These are phyloP conservation scores for Dovyalis caffra DNA, from an alignment of 345 rosid genomes.

Conservation along the genomic window DNA sequence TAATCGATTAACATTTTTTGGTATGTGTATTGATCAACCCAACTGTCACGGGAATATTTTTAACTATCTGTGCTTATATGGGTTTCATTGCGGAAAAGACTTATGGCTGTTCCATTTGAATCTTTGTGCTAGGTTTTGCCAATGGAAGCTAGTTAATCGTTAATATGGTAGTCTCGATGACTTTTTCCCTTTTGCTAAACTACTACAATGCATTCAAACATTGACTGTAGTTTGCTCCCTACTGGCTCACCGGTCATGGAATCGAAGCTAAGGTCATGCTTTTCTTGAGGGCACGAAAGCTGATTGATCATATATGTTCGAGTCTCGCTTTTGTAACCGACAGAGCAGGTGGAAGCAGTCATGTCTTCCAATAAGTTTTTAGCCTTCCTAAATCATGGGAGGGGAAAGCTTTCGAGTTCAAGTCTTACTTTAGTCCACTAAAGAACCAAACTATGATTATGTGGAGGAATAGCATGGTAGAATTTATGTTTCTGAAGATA, in stretches of 20 bases:
- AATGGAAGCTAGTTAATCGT: not conserved
- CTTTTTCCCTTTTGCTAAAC: not conserved
- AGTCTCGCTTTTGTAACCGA: too few species aligned
- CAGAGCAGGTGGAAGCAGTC: too few species aligned
- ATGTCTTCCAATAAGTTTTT: too few species aligned
- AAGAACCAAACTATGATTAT: too few species aligned
- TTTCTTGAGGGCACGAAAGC: too few species aligned
- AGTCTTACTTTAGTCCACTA: too few species aligned
- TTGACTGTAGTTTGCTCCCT: not conserved
- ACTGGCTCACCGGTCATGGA: not conserved
- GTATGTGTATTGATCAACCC: slow-evolving; percentile 7
- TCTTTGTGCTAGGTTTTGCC: not conserved
- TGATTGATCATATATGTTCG: too few species aligned
- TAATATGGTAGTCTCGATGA: not conserved
- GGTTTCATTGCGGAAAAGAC: slow-evolving; percentile 2
- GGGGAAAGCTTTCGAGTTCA: too few species aligned
- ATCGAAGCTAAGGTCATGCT: too few species aligned
- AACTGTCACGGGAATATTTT: not conserved
- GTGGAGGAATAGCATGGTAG: too few species aligned
- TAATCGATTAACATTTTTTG: slow-evolving; percentile 5
- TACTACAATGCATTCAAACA: not conserved
- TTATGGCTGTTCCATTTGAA: not conserved
- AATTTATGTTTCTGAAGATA: too few species aligned
- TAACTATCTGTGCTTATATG: slow-evolving; percentile 12
- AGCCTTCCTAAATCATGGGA: too few species aligned